Base-by-base conservation (phyloP, 2,329 filamentous ascomycete genomes). In the Colletotrichum musicola region DNA sequence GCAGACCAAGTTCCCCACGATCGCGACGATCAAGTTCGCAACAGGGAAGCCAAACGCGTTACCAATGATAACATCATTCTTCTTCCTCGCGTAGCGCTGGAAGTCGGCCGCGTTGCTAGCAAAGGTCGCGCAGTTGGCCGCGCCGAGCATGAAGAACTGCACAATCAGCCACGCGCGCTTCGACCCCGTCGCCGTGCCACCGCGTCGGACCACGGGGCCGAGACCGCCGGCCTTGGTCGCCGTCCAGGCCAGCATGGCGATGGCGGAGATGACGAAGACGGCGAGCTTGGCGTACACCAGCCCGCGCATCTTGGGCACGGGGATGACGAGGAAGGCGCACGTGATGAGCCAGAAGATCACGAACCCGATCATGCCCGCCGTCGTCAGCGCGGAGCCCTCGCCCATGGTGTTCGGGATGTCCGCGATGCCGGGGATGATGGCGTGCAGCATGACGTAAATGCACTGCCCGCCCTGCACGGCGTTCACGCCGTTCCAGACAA, bases 171-270 rank as follows among this genome's bases (percentile, higher is more conserved):
- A 82, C 6, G 74, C 72, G 44, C 79, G 77, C 53, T 74, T 74
- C 5, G 75, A 72, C 0, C 81, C 81, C 5, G 88, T 81, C 6
- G 89, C 80, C 6, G 82, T 88, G 51, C 88, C 86, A 0, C 86
- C 82, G 76, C 95, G 91, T 63, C 90, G 85, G n/a, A 97, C 86
- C 40, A 80, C 72, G 12, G 74, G 58, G 57, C 76, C 68, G 64
- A 95, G 86, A 1, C 94, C 95, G 50, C 94, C 88, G 30, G 95
- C 94, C 30, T 92, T 89, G 38, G 93, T 89, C n/a, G 97, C 86
- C 1, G 93, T 88, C 81, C 81, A 82, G 7, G 64, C 73, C 4
- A 78, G 71, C 79, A 83, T 82, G 2, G 79, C 77, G 27, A 81
- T 73, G 4, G 80, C 78, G 6, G 77, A 80, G 27, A 77, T 70